Evolutionary conservation across 2,329 filamentous ascomycete species (phyloP).

Genomic region (Aureobasidium pullulans): DNA sequence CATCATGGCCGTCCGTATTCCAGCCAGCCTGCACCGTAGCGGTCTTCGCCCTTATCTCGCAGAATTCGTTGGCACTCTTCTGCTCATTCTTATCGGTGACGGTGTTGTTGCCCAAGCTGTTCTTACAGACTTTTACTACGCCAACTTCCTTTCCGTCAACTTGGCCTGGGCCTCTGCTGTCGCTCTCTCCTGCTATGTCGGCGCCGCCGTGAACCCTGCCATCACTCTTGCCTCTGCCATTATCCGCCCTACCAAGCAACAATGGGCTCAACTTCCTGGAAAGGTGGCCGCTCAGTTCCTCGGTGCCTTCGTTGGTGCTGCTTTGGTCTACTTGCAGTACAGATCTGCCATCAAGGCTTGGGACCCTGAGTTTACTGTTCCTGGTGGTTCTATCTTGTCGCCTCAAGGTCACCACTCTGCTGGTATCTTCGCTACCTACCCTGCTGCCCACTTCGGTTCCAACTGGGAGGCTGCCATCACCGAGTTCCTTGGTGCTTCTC

Average conservation of each 20-base stretch:
- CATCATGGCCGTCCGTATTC: constrained; percentile 3
- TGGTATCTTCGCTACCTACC: constrained; percentile 12
- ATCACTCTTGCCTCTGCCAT: constrained; percentile 4
- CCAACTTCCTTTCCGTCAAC: constrained; percentile 1
- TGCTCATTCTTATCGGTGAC: constrained; percentile 12
- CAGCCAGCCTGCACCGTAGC: not conserved
- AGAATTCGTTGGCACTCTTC: constrained; percentile 9
- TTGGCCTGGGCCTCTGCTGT: constrained; percentile 9
- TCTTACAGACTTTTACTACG: constrained; percentile 8
- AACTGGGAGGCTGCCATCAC: constrained; percentile 12
- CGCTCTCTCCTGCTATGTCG: not conserved
- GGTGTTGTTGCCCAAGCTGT: constrained; percentile 6
- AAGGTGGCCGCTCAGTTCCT: not conserved
- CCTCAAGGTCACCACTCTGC: constrained; percentile 8
- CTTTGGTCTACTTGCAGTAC: constrained; percentile 2
- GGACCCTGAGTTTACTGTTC: constrained; percentile 12
- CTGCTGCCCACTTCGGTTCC: not conserved
- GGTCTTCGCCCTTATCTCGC: constrained; percentile 2
- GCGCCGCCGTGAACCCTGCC: constrained; percentile 5
- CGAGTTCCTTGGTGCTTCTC: not conserved
- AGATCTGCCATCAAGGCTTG: constrained; percentile 1
- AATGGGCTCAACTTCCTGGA: not conserved
- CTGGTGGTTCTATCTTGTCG: not conserved
- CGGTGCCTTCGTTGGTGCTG: constrained; percentile 6
- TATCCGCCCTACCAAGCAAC: not conserved